Evolutionary conservation across 768 basidiomycete species (phyloP).

Genomic region (Artomyces pyxidatus): DNA sequence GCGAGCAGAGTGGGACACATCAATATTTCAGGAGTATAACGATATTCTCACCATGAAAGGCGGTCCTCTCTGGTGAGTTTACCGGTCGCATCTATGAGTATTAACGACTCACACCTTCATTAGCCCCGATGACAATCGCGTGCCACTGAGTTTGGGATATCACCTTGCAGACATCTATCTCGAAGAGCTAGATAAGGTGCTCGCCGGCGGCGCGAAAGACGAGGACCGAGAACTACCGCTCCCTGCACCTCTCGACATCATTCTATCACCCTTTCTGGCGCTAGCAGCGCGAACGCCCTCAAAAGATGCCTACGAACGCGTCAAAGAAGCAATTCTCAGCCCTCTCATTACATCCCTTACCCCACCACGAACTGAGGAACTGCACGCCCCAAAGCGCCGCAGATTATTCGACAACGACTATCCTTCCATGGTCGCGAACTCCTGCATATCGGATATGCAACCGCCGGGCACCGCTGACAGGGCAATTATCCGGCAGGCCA

Average conservation of each 20-base stretch:
- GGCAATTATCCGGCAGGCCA: conserved; percentile 36
- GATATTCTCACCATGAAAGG: conserved; percentile 53
- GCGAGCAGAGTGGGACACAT: conserved; percentile 57
- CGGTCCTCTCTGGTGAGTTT: conserved; percentile 77
- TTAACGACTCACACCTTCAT: conserved; percentile 6
- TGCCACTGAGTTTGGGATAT: conserved; percentile 72
- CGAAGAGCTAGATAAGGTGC: conserved; percentile 76
- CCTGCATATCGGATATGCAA: conserved; percentile 37
- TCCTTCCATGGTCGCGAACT: conserved; percentile 41
- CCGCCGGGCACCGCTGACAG: conserved; percentile 30
- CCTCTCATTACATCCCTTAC: conserved; percentile 58
- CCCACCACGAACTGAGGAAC: conserved; percentile 24
- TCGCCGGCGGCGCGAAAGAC: conserved; percentile 19
- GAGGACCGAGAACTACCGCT: conserved; percentile 20
- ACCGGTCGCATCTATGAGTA: not conserved
- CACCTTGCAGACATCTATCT: conserved; percentile 88
- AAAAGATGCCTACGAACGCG: conserved; percentile 60
- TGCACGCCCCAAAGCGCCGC: conserved; percentile 38
- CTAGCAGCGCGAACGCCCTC: conserved; percentile 64
- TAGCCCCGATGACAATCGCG: conserved; percentile 62
- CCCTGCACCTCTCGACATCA: conserved; percentile 42
- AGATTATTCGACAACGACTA: conserved; percentile 35
- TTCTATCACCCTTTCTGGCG: conserved; percentile 63
- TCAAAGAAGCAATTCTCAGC: conserved; percentile 58
- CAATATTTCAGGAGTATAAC: conserved; percentile 52